Base-by-base conservation (phyloP, 208 protist species). In the Borovskyia barvae region DNA sequence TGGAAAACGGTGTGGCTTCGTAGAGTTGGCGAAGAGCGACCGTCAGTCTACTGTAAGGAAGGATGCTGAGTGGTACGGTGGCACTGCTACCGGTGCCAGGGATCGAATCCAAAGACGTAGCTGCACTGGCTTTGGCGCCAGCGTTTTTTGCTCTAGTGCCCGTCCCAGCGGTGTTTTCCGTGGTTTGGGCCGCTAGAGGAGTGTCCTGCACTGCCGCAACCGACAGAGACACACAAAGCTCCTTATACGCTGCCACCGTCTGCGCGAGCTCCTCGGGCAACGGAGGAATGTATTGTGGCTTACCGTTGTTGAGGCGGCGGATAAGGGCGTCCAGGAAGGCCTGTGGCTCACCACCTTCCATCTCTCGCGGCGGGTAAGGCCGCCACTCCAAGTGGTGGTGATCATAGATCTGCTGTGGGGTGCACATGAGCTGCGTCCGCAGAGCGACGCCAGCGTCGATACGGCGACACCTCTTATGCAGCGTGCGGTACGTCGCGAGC, bases 281-380 rank as follows among this genome's bases (percentile, higher is more conserved):
- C 11, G 64, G 64, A 2, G 87, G 87, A 11, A 89, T 73, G 59
- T 82, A 93, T 65, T 80, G 87, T 25, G 79, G 67, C 4, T 66
- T 47, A 39, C 75, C 75, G 43, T 72, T 68, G 63, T 93, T 93
- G 26, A 93, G 64, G 4, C 77, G 72, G 14, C 79, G 83, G 46
- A 93, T 86, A 36, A 90, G 69, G n/a, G 60, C 66, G 50, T 93
- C 82, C 25, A 93, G 54, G 48, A 87, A 93, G 25, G 76, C 61
- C 19, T 76, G 72, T 22, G 77, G 73, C 60, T 90, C 83, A 7
- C 61, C 46, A 81, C 80, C 87, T 22, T 68, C 51, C 56, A 81
- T 50, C 50, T 83, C 69, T 11, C 66, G 66, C 24, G 86, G 36
- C 50, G 87, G 64, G 36, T 87, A 56, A 2, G 46, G 58, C 17